Evolutionary conservation across 169 alveolate species (phyloP).

Genomic region (Plasmodium vinckei): DNA sequence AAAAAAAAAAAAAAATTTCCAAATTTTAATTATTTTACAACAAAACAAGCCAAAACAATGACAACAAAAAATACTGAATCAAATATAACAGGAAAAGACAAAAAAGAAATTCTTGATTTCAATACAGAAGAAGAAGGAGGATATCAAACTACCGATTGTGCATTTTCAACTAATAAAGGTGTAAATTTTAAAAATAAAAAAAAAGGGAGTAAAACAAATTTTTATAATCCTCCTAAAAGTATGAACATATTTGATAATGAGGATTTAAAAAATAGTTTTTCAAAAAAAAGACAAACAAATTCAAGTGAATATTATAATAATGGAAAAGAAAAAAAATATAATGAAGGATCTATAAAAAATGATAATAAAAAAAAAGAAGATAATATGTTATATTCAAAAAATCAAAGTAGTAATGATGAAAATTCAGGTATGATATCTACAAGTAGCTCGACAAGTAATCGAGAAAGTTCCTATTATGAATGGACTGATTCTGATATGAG

Average conservation of each 20-base stretch:
- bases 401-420: neutral
- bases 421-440: neutral
- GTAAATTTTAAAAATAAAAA: neutral
- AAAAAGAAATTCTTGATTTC: neutral
- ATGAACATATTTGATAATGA: neutral
- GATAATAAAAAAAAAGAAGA: neutral
- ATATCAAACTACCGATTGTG: neutral
- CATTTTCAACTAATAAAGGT: neutral
- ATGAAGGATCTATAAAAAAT: constrained; percentile 8
- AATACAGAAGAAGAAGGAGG: neutral
- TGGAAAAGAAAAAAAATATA: constrained; percentile 1
- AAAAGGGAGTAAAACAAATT: neutral
- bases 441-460: neutral
- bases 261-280: neutral
- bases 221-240: constrained; percentile 4
- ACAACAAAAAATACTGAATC: neutral
- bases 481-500: neutral
- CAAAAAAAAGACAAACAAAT: neutral
- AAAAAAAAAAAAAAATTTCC: neutral
- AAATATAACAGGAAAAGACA: neutral
- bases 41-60: no score
- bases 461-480: neutral
- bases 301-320: neutral
- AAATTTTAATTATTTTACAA: neutral
- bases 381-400: neutral